phyloP scores from a whole-genome alignment of 106 monocot species.

The Hemerocallis citrina region DNA sequence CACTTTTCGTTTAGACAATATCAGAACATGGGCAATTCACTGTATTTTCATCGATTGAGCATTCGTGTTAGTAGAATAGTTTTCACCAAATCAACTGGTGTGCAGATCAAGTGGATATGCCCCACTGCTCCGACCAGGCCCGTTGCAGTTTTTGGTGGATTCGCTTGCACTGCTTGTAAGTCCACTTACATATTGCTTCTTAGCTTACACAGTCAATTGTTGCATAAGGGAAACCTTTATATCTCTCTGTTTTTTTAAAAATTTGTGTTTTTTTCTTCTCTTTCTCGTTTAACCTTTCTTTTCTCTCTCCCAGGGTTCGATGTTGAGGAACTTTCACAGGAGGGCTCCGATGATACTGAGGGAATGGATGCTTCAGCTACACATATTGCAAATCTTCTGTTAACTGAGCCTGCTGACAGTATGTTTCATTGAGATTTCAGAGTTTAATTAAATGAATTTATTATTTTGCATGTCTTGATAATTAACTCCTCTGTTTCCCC shows the following conservation, averaged over 20 bases:
- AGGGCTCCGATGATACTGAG: conserved; percentile 81
- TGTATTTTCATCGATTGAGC: neutral
- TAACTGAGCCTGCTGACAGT: conserved; percentile 84
- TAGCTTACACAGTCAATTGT: too few species aligned
- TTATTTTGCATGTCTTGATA: too few species aligned
- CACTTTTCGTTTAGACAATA: neutral
- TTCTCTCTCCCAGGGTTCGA: conserved; percentile 67
- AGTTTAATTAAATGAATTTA: too few species aligned
- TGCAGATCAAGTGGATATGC: conserved; percentile 98
- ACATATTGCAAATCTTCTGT: conserved; percentile 81
- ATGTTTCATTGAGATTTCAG: conserved; percentile 21
- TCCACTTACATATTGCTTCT: neutral
- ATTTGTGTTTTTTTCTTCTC: too few species aligned
- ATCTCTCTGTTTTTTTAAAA: too few species aligned
- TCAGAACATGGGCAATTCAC: neutral
- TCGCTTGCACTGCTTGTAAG: conserved; percentile 87
- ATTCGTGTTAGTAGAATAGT: neutral
- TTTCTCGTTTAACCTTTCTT: too few species aligned
- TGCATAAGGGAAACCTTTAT: too few species aligned
- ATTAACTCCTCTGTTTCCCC: too few species aligned
- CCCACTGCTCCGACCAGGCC: conserved; percentile 89
- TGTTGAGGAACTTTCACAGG: conserved; percentile 69
- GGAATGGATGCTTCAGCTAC: conserved; percentile 87
- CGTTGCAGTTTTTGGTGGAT: conserved; percentile 85
- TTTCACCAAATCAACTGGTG: neutral